Conservation (phyloP, 2,329 filamentous ascomycete genomes). For the Graphilbum fragrans region DNA sequence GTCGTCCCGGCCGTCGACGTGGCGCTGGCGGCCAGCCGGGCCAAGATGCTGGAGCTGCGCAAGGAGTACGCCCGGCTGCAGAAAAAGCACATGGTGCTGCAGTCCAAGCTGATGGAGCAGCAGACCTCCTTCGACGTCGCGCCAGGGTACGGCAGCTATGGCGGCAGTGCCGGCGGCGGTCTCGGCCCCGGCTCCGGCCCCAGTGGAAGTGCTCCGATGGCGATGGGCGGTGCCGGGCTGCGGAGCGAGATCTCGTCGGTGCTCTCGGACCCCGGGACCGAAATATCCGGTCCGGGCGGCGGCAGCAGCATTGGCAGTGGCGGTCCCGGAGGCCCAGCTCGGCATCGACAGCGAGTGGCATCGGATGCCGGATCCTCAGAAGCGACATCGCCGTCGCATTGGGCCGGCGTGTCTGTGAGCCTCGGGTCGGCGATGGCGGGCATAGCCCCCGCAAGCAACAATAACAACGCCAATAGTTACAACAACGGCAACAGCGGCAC, state of each 20-base stretch:
- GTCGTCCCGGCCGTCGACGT: conserved; percentile 29
- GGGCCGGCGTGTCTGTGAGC: conserved; percentile 18
- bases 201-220: no score
- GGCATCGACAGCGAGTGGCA: conserved; percentile 23
- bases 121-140: conserved; percentile 3
- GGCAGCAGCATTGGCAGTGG: background rate
- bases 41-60: conserved; percentile 41
- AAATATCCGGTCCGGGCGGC: conserved; percentile 23
- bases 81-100: conserved; percentile 38
- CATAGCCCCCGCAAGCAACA: conserved; percentile 2
- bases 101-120: conserved; percentile 18
- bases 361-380: conserved; percentile 32
- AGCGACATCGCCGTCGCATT: conserved; percentile 19
- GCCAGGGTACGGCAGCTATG: conserved; percentile 13
- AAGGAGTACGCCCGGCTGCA: conserved; percentile 36
- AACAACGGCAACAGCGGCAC: conserved; percentile 3
- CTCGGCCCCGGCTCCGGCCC: no score
- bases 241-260: background rate
- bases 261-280: conserved; percentile 19
- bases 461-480: background rate
- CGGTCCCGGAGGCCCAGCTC: background rate
- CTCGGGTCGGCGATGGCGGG: conserved; percentile 11
- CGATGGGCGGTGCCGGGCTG: background rate
- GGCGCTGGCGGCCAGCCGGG: conserved; percentile 36
- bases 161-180: background rate